Evolutionary conservation across 225 moss, liverwort and hornwort genomes (phyloP), one percentile per base, ranked within the genome.

Genomic region (Takakia lepidozioides): DNA sequence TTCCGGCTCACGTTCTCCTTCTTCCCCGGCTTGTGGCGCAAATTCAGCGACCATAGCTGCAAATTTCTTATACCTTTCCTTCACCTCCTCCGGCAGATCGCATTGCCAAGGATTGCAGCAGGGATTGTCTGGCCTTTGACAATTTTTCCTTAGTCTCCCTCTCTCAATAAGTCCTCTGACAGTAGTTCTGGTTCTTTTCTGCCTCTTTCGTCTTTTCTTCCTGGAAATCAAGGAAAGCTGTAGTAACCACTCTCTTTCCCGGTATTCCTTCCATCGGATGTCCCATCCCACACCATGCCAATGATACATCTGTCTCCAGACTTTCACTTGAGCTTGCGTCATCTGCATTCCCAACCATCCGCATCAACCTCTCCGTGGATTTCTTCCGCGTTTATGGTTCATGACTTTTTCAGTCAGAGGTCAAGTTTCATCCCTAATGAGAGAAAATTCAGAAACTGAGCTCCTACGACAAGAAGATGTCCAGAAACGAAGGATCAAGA

Each of bases 161-260:
- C 58, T 51, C 71, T 38, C 2, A 63, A 16, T 13, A 55, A 45
- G 30, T 55, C 55, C 34, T 59, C 29, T 0, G 66, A 11, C 0
- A 2, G 43, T 20, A 32, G 0, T 18, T 46, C 25, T 46, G 2
- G n/a, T n/a, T n/a, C n/a, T n/a, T n/a, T n/a, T n/a, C n/a, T n/a
- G n/a, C 21, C 1, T 27, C 13, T 46, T 35, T 56, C 43, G 52
- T 49, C 0, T 0, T 8, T 14, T 38, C 75, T 48, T 71, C 40
- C 3, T 36, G 4, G 1, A 71, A 63, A 14, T 52, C 24, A 25
- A 71, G 10, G 38, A 71, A 71, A 20, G 66, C 63, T 52, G 70
- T 0, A 0, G 21, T 67, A 25, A 76, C 49, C 18, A 67, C 34
- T 42, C 40, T 40, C 0, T 47, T 24, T 19, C 25, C 10, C 2